Conservation (phyloP, 768 basidiomycete genomes). For the Mycena belliarum region DNA sequence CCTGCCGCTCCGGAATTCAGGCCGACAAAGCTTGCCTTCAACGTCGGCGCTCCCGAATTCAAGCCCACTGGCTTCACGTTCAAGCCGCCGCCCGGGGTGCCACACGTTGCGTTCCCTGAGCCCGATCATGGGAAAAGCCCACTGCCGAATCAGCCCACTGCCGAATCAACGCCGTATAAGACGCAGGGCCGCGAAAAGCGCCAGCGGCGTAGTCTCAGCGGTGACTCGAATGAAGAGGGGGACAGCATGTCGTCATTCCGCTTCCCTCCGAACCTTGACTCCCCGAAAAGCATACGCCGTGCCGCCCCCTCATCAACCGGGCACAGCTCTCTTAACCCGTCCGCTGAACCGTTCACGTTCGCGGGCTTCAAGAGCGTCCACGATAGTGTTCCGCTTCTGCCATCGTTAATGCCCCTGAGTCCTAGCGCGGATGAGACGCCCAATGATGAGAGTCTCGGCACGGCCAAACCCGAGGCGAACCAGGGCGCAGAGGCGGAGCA, state of each 20-base stretch:
- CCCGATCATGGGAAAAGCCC: constrained; percentile 26
- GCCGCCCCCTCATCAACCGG: constrained; percentile 40
- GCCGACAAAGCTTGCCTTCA: constrained; percentile 28
- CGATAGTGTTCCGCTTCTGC: constrained; percentile 19
- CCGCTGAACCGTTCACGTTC: constrained; percentile 66
- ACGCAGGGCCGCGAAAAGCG: constrained; percentile 83
- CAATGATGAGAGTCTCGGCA: constrained; percentile 32
- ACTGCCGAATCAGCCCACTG: constrained; percentile 26
- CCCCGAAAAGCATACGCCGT: constrained; percentile 50
- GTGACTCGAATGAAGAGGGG: constrained; percentile 47
- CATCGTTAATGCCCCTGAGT: constrained; percentile 16
- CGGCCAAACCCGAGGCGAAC: constrained; percentile 34
- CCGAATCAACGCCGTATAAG: constrained; percentile 45
- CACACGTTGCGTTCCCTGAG: constrained; percentile 50
- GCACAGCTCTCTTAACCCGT: constrained; percentile 39
- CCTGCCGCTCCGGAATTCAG: constrained; percentile 83
- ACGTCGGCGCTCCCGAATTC: constrained; percentile 75
- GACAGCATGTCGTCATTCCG: constrained; percentile 75
- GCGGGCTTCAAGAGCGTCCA: constrained; percentile 53
- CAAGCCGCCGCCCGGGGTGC: constrained; percentile 66
- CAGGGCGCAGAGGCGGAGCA: constrained; percentile 27
- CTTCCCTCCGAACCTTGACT: constrained; percentile 61
- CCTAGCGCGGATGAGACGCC: constrained; percentile 26
- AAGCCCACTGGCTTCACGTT: constrained; percentile 79
- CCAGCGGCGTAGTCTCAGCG: constrained; percentile 55